A percentile compares a stretch with the other conserved stretches of the same genome.
phyloP scores from a whole-genome alignment of 129 eudicot genomes.

The Helichrysum umbraculigerum region DNA sequence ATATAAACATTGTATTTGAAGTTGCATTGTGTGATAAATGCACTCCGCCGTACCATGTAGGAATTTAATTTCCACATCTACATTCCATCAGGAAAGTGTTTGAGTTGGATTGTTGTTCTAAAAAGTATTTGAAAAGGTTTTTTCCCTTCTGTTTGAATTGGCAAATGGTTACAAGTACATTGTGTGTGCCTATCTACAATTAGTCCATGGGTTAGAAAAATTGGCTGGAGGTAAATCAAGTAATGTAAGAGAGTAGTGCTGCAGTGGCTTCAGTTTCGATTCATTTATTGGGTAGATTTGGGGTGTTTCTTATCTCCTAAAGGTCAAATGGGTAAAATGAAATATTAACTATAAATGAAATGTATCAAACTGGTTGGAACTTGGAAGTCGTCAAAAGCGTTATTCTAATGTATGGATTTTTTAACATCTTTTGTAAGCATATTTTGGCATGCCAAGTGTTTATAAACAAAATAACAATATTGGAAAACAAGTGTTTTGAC shows the following conservation, averaged over 20 bases:
- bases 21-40: neutral
- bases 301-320: neutral
- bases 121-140: neutral
- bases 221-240: neutral
- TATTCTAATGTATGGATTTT: neutral
- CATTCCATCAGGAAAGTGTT: neutral
- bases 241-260: neutral
- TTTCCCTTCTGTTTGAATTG: neutral
- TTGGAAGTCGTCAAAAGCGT: neutral
- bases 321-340: neutral
- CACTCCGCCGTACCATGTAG: neutral
- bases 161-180: neutral
- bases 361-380: neutral
- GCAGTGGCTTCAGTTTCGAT: neutral
- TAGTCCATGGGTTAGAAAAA: neutral
- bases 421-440: neutral
- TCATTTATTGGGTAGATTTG: neutral
- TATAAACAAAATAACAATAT: neutral
- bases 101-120: neutral
- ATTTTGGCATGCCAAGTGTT: neutral
- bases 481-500: neutral
- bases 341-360: neutral
- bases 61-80: neutral
- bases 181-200: neutral
- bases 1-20: neutral